phyloP scores from a whole-genome alignment of 2,329 filamentous ascomycete species.

The Ophiostoma quercus region DNA sequence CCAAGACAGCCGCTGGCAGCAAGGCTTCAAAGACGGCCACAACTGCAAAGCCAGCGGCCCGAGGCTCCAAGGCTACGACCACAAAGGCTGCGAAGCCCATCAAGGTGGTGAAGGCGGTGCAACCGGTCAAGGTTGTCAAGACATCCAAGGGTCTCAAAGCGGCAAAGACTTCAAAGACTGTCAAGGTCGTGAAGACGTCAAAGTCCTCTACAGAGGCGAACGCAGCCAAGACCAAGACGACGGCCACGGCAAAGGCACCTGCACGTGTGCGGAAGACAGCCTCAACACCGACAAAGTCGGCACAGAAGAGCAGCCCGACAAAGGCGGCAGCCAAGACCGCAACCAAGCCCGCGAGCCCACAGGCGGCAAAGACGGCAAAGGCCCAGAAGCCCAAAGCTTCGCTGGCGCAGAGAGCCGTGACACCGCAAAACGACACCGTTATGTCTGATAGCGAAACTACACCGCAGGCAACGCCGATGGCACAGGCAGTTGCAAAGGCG shows the following conservation, averaged over 20 bases:
- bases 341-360: neutral
- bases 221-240: neutral
- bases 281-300: neutral
- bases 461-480: constrained; percentile 22
- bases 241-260: neutral
- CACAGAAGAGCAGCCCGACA: neutral
- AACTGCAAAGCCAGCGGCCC: neutral
- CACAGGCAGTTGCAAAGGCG: constrained; percentile 20
- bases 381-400: neutral
- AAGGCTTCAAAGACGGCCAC: neutral
- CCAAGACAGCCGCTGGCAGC: neutral
- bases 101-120: constrained; percentile 23
- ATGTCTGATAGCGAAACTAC: neutral
- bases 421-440: constrained; percentile 4
- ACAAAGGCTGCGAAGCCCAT: constrained; percentile 6
- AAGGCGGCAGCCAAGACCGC: neutral
- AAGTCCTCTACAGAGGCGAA: constrained; percentile 13
- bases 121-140: constrained; percentile 34
- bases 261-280: neutral
- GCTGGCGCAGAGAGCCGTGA: neutral
- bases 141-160: constrained; percentile 17
- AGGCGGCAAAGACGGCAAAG: constrained; percentile 1
- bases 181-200: constrained; percentile 26
- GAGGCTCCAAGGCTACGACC: neutral
- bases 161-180: constrained; percentile 20